Evolutionary conservation across 331 rosid genomes (phyloP).

Genomic region (Malus hybrid): DNA sequence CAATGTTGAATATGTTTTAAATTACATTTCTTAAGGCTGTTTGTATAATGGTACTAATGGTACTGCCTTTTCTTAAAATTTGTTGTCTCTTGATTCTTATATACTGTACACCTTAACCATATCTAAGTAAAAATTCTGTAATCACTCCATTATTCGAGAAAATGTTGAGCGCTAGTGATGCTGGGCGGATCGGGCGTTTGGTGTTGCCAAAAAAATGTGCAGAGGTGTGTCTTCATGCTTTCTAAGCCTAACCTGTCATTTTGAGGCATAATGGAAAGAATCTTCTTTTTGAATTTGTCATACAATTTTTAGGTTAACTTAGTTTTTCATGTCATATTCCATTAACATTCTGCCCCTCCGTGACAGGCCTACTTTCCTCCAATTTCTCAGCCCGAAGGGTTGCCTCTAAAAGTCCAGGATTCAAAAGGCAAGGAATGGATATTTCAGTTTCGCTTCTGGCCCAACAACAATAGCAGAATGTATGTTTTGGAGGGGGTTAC

Average conservation of each 20-base stretch:
- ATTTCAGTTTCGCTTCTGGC: slow-evolving; percentile 99
- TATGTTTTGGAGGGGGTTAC: slow-evolving; percentile 99
- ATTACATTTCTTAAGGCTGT: background rate
- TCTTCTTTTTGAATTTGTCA: background rate
- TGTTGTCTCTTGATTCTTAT: background rate
- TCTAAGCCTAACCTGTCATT: background rate
- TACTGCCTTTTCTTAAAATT: background rate
- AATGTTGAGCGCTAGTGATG: slow-evolving; percentile 96
- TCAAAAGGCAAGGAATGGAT: slow-evolving; percentile 95
- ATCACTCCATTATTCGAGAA: slow-evolving; percentile 96
- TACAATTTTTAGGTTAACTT: background rate
- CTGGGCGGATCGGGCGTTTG: slow-evolving; percentile 95
- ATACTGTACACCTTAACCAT: slow-evolving; percentile 46
- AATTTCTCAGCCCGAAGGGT: slow-evolving; percentile 94
- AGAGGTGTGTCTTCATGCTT: slow-evolving; percentile 56
- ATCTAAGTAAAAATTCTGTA: slow-evolving; percentile 63
- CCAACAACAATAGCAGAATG: slow-evolving; percentile 99
- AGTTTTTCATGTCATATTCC: background rate
- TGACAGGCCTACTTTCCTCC: slow-evolving; percentile 95
- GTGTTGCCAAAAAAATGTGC: slow-evolving; percentile 99
- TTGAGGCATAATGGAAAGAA: background rate
- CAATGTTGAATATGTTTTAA: background rate
- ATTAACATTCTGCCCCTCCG: slow-evolving; percentile 14
- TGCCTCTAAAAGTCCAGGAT: slow-evolving; percentile 94
- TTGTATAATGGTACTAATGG: background rate